Conservation (phyloP, 1,284 basidiomycete genomes). For the Amylostereum chailletii region DNA sequence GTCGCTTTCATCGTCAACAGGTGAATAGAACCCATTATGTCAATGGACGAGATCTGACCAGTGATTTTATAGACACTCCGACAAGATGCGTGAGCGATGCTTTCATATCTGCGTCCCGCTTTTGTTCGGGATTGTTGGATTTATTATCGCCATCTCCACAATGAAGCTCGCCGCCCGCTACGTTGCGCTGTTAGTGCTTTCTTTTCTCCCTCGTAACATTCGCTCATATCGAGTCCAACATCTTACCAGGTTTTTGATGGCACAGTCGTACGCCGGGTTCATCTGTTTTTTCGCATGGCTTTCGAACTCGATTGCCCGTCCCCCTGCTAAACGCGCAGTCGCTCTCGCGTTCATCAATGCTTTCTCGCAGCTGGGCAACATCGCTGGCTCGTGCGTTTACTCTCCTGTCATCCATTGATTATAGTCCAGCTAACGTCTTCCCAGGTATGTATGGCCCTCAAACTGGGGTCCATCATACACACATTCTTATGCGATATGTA, state of each 20-base stretch:
- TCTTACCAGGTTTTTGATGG: conserved; percentile 61
- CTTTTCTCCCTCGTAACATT: background rate
- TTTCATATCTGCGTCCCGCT: conserved; percentile 52
- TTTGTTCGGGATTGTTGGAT: conserved; percentile 58
- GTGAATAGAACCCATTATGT: conserved; percentile 20
- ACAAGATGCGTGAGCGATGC: conserved; percentile 57
- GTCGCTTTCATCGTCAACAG: conserved; percentile 39
- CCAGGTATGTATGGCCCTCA: conserved; percentile 31
- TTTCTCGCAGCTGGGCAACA: conserved; percentile 67
- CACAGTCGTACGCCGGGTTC: conserved; percentile 65
- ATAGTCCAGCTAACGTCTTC: conserved; percentile 27
- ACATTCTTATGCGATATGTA: conserved; percentile 40
- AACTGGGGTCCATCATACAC: conserved; percentile 33
- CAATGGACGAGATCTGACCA: conserved; percentile 11
- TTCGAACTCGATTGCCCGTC: conserved; percentile 56
- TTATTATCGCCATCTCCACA: conserved; percentile 63
- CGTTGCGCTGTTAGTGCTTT: conserved; percentile 49
- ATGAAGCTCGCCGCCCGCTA: conserved; percentile 64
- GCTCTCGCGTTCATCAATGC: conserved; percentile 69
- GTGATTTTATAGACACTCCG: conserved; percentile 49
- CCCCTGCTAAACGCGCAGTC: conserved; percentile 70
- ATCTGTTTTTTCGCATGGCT: conserved; percentile 68
- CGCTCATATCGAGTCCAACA: background rate
- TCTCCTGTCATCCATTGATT: background rate
- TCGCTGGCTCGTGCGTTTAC: conserved; percentile 54